These are phyloP conservation scores for Xylariaceae sp. DNA, from an alignment of 2,329 filamentous ascomycete genomes.

Conservation along the genomic window DNA sequence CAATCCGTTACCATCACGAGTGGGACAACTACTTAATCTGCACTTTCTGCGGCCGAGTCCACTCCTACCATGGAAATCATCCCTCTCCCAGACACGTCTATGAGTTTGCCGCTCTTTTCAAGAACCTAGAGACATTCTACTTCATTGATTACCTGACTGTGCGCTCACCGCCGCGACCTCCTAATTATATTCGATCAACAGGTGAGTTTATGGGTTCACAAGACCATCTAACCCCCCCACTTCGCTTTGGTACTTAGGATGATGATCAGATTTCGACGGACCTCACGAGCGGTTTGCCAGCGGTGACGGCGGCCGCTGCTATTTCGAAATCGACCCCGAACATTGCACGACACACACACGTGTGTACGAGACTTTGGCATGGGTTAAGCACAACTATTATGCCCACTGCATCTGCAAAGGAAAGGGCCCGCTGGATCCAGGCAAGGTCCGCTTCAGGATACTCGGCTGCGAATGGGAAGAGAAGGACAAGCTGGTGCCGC, in stretches of 20 bases:
- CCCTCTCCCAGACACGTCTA: slow-evolving; percentile 39
- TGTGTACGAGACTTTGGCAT: slow-evolving; percentile 35
- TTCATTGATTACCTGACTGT: slow-evolving; percentile 42
- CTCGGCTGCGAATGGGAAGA: slow-evolving; percentile 39
- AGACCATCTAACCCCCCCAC: no score
- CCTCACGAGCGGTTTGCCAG: slow-evolving; percentile 28
- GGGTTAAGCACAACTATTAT: slow-evolving; percentile 37
- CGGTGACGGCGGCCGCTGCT: slow-evolving; percentile 26
- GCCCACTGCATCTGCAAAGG: slow-evolving; percentile 34
- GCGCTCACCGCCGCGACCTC: slow-evolving; percentile 23
- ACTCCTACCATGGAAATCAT: slow-evolving; percentile 26
- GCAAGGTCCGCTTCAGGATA: slow-evolving; percentile 38
- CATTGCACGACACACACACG: slow-evolving; percentile 35
- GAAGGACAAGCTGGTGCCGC: slow-evolving; percentile 15
- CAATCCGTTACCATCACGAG: slow-evolving; percentile 39
- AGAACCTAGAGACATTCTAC: slow-evolving; percentile 41
- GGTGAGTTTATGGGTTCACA: slow-evolving; percentile 14
- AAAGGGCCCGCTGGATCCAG: slow-evolving; percentile 32
- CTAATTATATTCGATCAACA: slow-evolving; percentile 5
- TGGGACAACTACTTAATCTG: slow-evolving; percentile 38
- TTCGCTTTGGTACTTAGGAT: slow-evolving; percentile 8
- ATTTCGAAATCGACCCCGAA: slow-evolving; percentile 33
- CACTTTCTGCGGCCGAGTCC: slow-evolving; percentile 32
- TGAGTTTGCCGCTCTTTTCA: slow-evolving; percentile 39
- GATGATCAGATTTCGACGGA: slow-evolving; percentile 8